A percentile compares a stretch with the other conserved stretches of the same genome.
phyloP scores from a whole-genome alignment of 192 early-diverging fungal species.

The Glomus cerebriforme region DNA sequence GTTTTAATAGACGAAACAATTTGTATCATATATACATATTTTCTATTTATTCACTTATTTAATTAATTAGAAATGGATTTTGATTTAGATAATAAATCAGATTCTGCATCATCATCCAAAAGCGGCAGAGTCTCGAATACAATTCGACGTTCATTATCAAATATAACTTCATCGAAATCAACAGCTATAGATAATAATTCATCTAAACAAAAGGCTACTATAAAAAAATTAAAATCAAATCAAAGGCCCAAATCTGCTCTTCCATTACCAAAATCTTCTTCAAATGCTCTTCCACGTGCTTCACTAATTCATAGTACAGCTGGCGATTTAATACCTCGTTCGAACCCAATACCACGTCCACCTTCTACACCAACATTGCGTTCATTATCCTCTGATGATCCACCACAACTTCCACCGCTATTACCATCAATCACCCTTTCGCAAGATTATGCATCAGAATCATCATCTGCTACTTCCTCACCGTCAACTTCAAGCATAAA shows the following conservation, averaged over 20 bases:
- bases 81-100: neutral
- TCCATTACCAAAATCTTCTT: neutral
- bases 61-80: neutral
- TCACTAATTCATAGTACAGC: neutral
- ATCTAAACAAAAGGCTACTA: neutral
- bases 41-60: neutral
- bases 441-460: neutral
- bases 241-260: neutral
- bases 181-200: neutral
- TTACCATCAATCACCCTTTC: neutral
- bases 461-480: slow-evolving; percentile 5
- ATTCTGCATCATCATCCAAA: neutral
- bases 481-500: neutral
- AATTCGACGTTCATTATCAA: neutral
- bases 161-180: neutral
- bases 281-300: neutral
- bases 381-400: neutral
- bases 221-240: neutral
- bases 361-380: neutral
- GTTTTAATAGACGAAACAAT: neutral
- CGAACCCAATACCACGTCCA: too few relatives aligned
- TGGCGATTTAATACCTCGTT: neutral
- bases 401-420: neutral
- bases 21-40: neutral
- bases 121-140: neutral